A percentile compares a stretch with the other conserved stretches of the same genome.
phyloP scores from a whole-genome alignment of 2,329 filamentous ascomycete genomes.

The Blastomyces percursus region DNA sequence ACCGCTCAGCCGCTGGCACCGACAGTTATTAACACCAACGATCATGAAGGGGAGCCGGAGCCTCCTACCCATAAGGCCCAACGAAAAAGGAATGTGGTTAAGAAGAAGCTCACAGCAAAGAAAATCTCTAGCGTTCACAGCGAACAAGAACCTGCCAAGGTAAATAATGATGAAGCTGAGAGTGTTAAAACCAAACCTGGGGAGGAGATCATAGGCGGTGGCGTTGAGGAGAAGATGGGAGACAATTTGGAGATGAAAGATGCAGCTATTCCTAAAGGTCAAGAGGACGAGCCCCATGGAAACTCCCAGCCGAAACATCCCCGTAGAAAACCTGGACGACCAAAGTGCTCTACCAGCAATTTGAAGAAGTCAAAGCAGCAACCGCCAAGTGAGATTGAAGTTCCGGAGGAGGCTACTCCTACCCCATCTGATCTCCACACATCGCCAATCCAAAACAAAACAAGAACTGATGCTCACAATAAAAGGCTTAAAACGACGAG shows the following conservation, averaged over 20 bases:
- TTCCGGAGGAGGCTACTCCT: neutral
- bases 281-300: neutral
- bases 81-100: constrained; percentile 12
- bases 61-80: constrained; percentile 16
- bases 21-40: constrained; percentile 1
- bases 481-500: neutral
- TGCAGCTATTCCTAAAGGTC: neutral
- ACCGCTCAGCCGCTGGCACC: constrained; percentile 2
- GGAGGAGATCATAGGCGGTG: too few relatives aligned
- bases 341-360: neutral
- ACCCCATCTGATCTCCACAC: neutral
- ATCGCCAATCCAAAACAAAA: neutral
- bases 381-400: neutral
- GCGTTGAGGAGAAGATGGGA: neutral
- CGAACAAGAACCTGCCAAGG: neutral
- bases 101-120: constrained; percentile 12
- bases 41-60: constrained; percentile 13
- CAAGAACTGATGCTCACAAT: neutral
- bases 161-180: constrained; percentile 3
- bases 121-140: constrained; percentile 7
- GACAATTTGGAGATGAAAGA: neutral
- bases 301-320: neutral
- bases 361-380: neutral
- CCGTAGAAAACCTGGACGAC: neutral
- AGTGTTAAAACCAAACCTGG: neutral